These are phyloP conservation scores for Hypoxylon crocopeplum DNA, from an alignment of 495 filamentous ascomycete species.

Conservation along the genomic window DNA sequence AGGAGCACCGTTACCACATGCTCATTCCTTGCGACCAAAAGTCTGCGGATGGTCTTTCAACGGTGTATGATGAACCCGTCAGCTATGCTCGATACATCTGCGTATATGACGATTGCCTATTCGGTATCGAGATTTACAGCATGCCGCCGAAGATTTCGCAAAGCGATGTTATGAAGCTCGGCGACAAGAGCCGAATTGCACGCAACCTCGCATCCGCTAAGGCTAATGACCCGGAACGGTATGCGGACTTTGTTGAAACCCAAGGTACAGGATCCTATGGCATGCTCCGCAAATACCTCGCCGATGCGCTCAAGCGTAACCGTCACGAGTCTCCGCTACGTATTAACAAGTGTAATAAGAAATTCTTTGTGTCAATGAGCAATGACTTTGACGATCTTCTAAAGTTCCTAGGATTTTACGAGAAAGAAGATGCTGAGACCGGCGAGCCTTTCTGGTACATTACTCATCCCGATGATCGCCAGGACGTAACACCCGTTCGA, in stretches of 20 bases:
- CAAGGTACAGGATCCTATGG: constrained; percentile 60
- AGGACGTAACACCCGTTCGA: constrained; percentile 4
- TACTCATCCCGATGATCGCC: constrained; percentile 11
- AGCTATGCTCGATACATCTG: constrained; percentile 60
- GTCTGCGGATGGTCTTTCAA: too few relatives aligned
- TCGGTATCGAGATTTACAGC: constrained; percentile 61
- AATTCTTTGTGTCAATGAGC: constrained; percentile 73
- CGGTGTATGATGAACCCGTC: constrained; percentile 19
- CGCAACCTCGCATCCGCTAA: constrained; percentile 60
- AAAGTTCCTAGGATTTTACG: constrained; percentile 66
- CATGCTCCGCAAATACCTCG: constrained; percentile 67
- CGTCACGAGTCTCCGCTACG: constrained; percentile 49
- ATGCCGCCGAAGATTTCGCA: constrained; percentile 48
- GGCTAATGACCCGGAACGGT: constrained; percentile 63
- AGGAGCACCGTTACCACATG: constrained; percentile 38
- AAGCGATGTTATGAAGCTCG: constrained; percentile 56
- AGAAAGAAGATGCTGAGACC: constrained; percentile 33
- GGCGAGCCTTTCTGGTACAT: constrained; percentile 39
- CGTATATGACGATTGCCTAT: constrained; percentile 61
- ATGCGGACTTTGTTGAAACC: constrained; percentile 58
- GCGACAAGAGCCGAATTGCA: constrained; percentile 60
- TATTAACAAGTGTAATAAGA: constrained; percentile 74
- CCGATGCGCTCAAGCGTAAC: constrained; percentile 62
- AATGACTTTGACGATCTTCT: constrained; percentile 67
- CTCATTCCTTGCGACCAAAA: constrained; percentile 20